phyloP scores from a whole-genome alignment of 331 rosid genomes.

The Arachis monticola region DNA sequence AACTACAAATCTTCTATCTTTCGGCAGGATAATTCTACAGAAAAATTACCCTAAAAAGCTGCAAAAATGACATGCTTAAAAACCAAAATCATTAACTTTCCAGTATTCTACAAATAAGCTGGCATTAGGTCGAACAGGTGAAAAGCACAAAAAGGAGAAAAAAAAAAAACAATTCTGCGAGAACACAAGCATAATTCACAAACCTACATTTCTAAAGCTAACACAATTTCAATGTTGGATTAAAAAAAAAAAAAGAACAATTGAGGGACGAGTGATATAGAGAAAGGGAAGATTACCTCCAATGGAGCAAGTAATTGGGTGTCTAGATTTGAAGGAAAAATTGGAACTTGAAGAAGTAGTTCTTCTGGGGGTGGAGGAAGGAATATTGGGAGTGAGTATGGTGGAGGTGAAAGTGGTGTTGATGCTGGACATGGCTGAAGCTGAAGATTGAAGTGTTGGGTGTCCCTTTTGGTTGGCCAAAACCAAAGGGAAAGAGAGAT shows the following conservation, averaged over 20 bases:
- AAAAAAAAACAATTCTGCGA: background rate
- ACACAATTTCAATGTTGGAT: slow-evolving; percentile 7
- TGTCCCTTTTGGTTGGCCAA: background rate
- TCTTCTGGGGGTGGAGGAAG: slow-evolving; percentile 42
- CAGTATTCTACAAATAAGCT: background rate
- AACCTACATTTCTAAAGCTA: background rate
- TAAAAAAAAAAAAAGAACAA: no score
- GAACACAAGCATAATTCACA: slow-evolving; percentile 17
- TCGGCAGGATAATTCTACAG: background rate
- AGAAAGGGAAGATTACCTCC: slow-evolving; percentile 52
- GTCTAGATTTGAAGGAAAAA: slow-evolving; percentile 43
- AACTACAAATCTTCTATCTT: background rate
- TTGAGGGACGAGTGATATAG: background rate
- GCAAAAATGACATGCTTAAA: background rate
- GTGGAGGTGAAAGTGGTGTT: slow-evolving; percentile 43
- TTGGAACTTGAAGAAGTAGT: slow-evolving; percentile 52
- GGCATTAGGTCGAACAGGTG: background rate
- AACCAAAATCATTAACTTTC: background rate
- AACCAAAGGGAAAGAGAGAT: background rate
- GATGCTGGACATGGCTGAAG: slow-evolving; percentile 56
- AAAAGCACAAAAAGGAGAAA: background rate
- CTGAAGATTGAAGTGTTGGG: background rate
- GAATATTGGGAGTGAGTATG: slow-evolving; percentile 50
- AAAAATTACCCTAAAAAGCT: background rate
- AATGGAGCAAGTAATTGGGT: slow-evolving; percentile 61